Base-by-base conservation (phyloP, 202 grass and related monocot species). In the Cymbopogon flexuosus region DNA sequence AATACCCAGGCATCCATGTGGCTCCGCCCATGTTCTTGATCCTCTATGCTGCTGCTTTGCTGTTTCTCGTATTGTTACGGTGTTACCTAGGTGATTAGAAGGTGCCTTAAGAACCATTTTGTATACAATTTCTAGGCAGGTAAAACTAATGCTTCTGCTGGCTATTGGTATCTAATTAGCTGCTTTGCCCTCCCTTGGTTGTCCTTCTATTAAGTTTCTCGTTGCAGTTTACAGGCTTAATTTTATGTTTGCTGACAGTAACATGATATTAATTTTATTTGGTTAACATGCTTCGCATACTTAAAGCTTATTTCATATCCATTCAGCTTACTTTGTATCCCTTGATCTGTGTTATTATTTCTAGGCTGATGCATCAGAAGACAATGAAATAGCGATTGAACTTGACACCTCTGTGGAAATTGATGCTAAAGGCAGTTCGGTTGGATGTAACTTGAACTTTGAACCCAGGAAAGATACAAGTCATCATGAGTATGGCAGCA, bases 281-380 rank as follows among this genome's bases (percentile, higher is more conserved):
- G 3, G 8, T 16, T 12, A 61, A 29, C 9, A 61, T 61, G 58
- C 58, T 72, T 21, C 21, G 52, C 52, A 10, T 57, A 57, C n/a
- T 22, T 19, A 9, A 21, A 57, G 52, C 18, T 30, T 72, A 3
- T 71, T 45, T 46, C 31, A 27, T 24, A 31, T 47, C 8, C 11
- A 15, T 16, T 59, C 16, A 13, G 1, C 27, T 65, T 86, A 61
- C 36, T 40, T 66, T 3, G 8, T 63, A 23, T 76, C 62, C 54
- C 19, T 80, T 37, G 35, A 43, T 63, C 82, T 37, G 61, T 76
- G 30, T 87, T 58, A 81, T 88, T 35, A 65, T 84, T 81, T 37
- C 63, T 75, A 73, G 70, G 79, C 60, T 62, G 73, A 75, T 80
- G 82, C 61, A 71, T 80, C 86, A 57, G 82, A 76, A 43, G 76